These are phyloP conservation scores for Paspalum notatum DNA, from an alignment of 176 grass and related monocot species.

Conservation along the genomic window DNA sequence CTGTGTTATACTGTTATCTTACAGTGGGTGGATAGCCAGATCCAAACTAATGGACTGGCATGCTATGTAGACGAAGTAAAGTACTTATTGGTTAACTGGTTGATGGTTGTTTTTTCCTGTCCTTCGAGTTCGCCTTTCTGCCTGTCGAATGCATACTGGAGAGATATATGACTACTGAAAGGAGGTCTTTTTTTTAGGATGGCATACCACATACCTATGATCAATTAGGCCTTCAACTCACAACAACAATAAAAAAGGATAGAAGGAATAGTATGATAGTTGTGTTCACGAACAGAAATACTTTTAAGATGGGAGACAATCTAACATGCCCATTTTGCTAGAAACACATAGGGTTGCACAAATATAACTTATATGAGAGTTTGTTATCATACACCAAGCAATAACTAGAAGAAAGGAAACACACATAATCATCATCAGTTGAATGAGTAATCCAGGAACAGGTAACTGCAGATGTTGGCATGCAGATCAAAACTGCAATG, in stretches of 20 bases:
- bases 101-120: neutral
- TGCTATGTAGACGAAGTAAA: too few relatives aligned
- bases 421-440: neutral
- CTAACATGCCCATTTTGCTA: constrained; percentile 21
- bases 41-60: constrained; percentile 1
- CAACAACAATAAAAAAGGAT: neutral
- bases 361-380: neutral
- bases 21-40: neutral
- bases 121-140: constrained; percentile 2
- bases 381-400: neutral
- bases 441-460: constrained; percentile 6
- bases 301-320: neutral
- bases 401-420: neutral
- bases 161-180: neutral
- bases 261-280: neutral
- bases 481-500: neutral
- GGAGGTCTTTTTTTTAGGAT: constrained; percentile 1
- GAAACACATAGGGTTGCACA: neutral
- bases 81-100: too few relatives aligned
- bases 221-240: constrained; percentile 12
- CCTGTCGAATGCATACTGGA: neutral
- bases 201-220: neutral
- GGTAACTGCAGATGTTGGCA: neutral
- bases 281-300: neutral
- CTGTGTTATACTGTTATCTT: neutral